Evolutionary conservation across 139 green algal genomes (phyloP), one percentile per base, ranked within the genome.

Genomic region (Ettlia oleoabundans): DNA sequence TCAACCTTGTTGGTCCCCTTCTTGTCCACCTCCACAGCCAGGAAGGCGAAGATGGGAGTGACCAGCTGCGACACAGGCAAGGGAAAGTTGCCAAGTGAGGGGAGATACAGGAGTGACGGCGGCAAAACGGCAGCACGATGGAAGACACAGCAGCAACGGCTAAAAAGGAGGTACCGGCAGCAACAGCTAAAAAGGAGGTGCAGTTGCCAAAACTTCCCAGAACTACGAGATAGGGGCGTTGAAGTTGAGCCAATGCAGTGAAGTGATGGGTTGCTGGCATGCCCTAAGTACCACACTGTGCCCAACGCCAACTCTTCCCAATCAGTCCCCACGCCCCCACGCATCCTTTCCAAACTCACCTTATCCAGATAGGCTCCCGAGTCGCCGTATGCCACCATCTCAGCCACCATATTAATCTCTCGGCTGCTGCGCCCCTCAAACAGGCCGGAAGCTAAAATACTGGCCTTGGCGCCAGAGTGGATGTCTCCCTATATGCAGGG

Each of bases 31-130:
- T 94, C 76, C 58, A 90, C 73, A 9, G 89, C 83, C 41, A 96
- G 82, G 85, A 90, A 95, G 32, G 85, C 52, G 51, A 96, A 96
- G 62, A 96, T 71, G 30, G 92, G 92, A 53, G 91, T 80, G 1
- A 96, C 82, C 19, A 94, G 63, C 78, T 88, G 81, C 40, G 32
- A 2, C 5, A 65, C 18, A 28, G 55, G 55, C 21, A n/a, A 22
- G 21, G 18, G 52, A n/a, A 42, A 58, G 47, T 58, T n/a, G n/a
- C n/a, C 24, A 21, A 35, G 41, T 33, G 30, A 42, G 69, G 2
- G 0, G 40, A 26, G 26, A 42, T 7, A 61, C 24, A 5, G 10
- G 33, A 73, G 33, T 51, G 2, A 4, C 13, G 8, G 67, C 10
- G 40, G 67, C 38, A 75, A 40, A 6, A 26, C 7, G 33, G 32